Evolutionary conservation across 108 stramenopile species (phyloP).

Genomic region (Nitzschia palea): DNA sequence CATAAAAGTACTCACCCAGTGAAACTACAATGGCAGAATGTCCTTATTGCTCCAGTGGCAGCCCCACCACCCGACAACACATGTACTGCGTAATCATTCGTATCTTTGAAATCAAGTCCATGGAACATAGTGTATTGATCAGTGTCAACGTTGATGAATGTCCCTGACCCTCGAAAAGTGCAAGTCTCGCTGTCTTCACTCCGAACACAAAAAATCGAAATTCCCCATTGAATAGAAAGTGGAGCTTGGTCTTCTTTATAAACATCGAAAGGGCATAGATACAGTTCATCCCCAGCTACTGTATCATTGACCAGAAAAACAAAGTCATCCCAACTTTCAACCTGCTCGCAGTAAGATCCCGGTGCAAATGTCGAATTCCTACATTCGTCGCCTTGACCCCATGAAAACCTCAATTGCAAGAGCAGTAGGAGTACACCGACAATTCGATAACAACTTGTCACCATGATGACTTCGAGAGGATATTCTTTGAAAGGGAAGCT

Average conservation of each 20-base stretch:
- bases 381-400: background rate
- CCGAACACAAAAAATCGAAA: background rate
- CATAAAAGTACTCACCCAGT: slow-evolving; percentile 1
- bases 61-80: background rate
- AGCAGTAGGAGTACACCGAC: background rate
- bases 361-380: background rate
- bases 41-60: background rate
- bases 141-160: background rate
- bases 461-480: no score
- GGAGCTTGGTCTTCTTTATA: slow-evolving; percentile 5
- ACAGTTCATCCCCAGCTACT: slow-evolving; percentile 13
- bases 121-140: background rate
- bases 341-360: background rate
- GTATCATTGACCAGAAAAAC: background rate
- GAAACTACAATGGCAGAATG: slow-evolving; percentile 9
- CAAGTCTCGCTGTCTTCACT: background rate
- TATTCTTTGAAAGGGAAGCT: no score
- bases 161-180: background rate
- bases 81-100: slow-evolving; percentile 10
- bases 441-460: no score
- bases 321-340: slow-evolving; percentile 10
- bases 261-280: slow-evolving; percentile 10
- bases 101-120: slow-evolving; percentile 1
- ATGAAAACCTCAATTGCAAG: background rate
- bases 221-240: slow-evolving; percentile 5